Evolutionary conservation across 306 rosid species (phyloP).

Genomic region (Pterocarpus santalinus): DNA sequence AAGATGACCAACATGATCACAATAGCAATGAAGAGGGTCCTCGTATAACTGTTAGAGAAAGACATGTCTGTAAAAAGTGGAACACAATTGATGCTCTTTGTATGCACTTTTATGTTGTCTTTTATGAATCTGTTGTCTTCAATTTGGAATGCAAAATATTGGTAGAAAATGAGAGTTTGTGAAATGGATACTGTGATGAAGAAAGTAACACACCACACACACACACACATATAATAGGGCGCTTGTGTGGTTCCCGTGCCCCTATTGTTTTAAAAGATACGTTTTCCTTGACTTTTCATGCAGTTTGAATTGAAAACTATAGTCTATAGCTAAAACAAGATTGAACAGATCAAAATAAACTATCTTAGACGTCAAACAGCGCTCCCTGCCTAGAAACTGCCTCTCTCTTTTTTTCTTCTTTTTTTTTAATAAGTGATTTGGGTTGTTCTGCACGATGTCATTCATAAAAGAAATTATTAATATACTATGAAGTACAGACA

Average conservation of each 20-base stretch:
- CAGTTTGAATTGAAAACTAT: background rate
- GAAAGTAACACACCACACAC: background rate
- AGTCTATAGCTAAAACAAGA: background rate
- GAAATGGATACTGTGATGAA: background rate
- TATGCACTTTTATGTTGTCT: no score
- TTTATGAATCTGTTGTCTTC: background rate
- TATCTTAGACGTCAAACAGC: constrained; percentile 12
- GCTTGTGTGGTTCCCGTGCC: background rate
- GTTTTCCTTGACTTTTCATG: background rate
- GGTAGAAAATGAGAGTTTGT: constrained; percentile 5
- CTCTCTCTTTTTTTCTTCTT: no score
- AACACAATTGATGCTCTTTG: background rate
- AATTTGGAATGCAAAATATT: background rate
- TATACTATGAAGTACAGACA: no score
- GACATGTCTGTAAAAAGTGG: background rate
- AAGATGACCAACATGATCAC: constrained; percentile 38
- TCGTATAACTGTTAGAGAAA: constrained; percentile 34
- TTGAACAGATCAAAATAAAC: constrained; percentile 23
- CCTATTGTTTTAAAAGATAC: background rate
- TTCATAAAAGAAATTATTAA: no score
- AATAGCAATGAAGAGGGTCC: constrained; percentile 11
- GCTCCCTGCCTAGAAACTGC: background rate
- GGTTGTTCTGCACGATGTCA: no score
- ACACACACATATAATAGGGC: background rate
- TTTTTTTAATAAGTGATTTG: background rate